Base-by-base conservation (phyloP, 2,329 filamentous ascomycete genomes). In the Epichloe gansuensis region DNA sequence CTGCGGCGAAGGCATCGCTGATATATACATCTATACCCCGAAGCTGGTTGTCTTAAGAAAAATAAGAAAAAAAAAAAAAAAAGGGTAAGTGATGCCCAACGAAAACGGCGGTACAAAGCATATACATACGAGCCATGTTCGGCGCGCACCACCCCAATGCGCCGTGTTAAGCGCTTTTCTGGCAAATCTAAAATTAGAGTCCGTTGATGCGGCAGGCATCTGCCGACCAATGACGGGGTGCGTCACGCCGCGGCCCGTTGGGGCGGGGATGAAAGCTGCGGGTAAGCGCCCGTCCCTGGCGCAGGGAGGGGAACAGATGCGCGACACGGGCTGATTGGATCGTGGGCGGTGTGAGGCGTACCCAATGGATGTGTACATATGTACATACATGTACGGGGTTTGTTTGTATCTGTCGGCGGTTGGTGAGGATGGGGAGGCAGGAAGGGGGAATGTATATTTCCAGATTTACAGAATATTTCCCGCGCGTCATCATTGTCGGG, bases 281-380 rank as follows among this genome's bases (percentile, higher is more conserved):
- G 17, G 21, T 53, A 50, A 50, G 52, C 52, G 51, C 51, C 51
- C 39, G 46, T 11, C 12, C 11, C 37, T 21, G 17, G 17, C 17
- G 17, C 17, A 21, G 17, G 50, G 23, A 28, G 13, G 23, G 25
- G 25, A 21, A 23, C 28, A 21, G 28, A 31, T 4, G 8, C 3
- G 31, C 3, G 31, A 31, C 31, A 31, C 17, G 17, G 17, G 17
- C 17, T 21, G 17, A 2, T 31, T 31, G 31, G 9, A 31, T 31
- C 31, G 31, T 31, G 31, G 31, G 31, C 8, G 9, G 31, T 31
- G 31, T 31, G 31, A 31, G 31, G 31, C 31, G 9, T 11, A 31
- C 31, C 31, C 31, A 31, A 4, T 31, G 31, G 9, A 31, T 31
- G 31, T 31, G 31, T 31, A 11, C 28, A 17, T 17, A 2, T 21